Base-by-base conservation (phyloP, 2,329 filamentous ascomycete species). In the Emmonsiellopsis sp. region DNA sequence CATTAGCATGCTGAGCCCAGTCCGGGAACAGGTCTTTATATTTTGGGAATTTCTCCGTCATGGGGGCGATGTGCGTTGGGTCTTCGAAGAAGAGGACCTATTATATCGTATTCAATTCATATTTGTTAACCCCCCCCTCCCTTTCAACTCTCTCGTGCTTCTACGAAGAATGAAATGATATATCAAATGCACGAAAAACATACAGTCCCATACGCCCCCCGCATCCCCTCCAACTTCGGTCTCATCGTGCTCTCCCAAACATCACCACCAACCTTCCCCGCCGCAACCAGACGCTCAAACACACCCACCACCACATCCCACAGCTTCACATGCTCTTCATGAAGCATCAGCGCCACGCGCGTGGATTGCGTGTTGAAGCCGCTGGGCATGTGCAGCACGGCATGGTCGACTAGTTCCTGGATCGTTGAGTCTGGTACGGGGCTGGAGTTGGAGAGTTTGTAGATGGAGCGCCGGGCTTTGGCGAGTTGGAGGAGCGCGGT, bases 311-410 rank as follows among this genome's bases (percentile, higher is more conserved):
- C 79, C 55, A 89, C 77, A 67, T 89, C 84, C 92, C 91, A 96
- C 62, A 95, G 82, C 75, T 87, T 86, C 63, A 90, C 84, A 76
- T 96, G 91, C 71, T 95, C 87, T 57, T 80, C 81, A 64, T 86
- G 85, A 65, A 93, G 79, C 52, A 96, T 81, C 50, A 95, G 80
- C 47, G 95, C 80, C 55, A 86, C 74, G 55, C 91, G 85, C 61
- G 87, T 86, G 61, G 83, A 83, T 76, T 95, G 91, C 42, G 83
- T 87, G 82, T 96, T 95, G 84, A 95, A 96, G 59, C 85, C 83
- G 51, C 82, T 86, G 42, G 91, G 91, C 1, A 85, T 78, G 69
- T 89, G 78, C 55, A 82, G 75, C 61, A 93, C 76, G 52, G 82
- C 77, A 10, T 64, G 58, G 51, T 70, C 63, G 37, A 72, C 67